Evolutionary conservation across 2,329 filamentous ascomycete genomes (phyloP).

Genomic region (Hypoxylon sp.): DNA sequence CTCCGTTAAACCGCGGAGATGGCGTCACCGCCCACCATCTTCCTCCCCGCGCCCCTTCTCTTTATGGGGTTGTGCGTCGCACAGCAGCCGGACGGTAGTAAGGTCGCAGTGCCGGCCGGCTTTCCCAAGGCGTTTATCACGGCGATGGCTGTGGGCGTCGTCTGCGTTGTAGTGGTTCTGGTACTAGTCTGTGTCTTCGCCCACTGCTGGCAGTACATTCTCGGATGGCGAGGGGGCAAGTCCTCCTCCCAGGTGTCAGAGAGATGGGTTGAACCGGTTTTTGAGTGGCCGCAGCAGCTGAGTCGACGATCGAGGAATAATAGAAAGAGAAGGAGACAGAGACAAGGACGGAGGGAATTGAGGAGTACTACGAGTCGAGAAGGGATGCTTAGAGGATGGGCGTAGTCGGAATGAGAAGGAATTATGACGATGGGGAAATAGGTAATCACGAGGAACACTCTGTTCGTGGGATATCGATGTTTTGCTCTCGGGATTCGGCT

Average conservation of each 20-base stretch:
- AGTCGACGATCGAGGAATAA: slow-evolving; percentile 21
- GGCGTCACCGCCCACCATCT: neutral
- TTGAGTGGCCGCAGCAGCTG: slow-evolving; percentile 37
- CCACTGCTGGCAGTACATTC: slow-evolving; percentile 47
- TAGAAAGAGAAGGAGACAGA: slow-evolving; percentile 17
- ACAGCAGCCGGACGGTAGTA: slow-evolving; percentile 1
- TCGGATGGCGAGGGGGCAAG: slow-evolving; percentile 6
- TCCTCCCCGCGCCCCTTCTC: slow-evolving; percentile 7
- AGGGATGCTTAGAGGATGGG: slow-evolving; percentile 22
- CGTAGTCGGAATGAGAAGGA: neutral
- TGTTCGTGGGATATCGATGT: neutral
- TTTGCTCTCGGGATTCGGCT: slow-evolving; percentile 1
- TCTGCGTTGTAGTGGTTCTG: slow-evolving; percentile 34
- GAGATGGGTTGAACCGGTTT: slow-evolving; percentile 36
- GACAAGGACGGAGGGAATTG: slow-evolving; percentile 3
- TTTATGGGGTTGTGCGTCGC: slow-evolving; percentile 1
- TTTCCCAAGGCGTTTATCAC: slow-evolving; percentile 44
- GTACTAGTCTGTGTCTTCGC: slow-evolving; percentile 47
- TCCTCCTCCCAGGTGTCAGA: slow-evolving; percentile 7
- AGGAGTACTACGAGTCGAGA: neutral
- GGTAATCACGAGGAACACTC: neutral
- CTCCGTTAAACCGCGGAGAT: slow-evolving; percentile 6
- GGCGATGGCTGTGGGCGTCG: slow-evolving; percentile 36
- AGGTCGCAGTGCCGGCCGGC: slow-evolving; percentile 13
- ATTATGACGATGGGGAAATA: neutral